Base-by-base conservation (phyloP, 1,139 yeast genomes). In the Candida sp. region DNA sequence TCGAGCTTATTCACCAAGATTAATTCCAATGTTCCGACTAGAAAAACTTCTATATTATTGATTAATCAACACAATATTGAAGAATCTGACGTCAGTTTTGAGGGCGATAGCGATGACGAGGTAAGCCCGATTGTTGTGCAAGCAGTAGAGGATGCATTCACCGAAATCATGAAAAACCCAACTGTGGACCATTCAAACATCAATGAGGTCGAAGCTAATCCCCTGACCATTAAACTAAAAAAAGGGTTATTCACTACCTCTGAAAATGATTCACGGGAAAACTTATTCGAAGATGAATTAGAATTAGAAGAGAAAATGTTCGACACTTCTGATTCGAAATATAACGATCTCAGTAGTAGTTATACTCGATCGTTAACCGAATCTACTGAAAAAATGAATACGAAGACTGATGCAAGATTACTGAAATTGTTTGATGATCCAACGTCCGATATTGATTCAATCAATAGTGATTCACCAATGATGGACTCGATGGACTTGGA, bases 121-220 rank as follows among this genome's bases (percentile, higher is more conserved):
- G 68, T 66, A 4, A 70, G 74, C 43, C 70, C 72, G 2, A 73
- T 64, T n/a, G 83, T 79, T 0, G 58, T 81, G 3, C 66, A 68
- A 43, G 91, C 89, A 0, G 85, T 86, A 15, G 90, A 85, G 56
- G 82, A 80, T 55, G 93, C 89, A 1, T 73, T 86, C 48, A 77
- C 77, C 21, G 81, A 82, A 49, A 84, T 86, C 40, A 80, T 84
- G 74, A 59, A 45, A 35, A 56, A 50, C 22, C 42, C 47, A 6
- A 12, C 41, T 30, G 29, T 49, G 45, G 55, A 54, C 52, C 11
- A 12, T n/a, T 23, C 32, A 5, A 5, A 5, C 7, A n/a, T 51
- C 19, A 42, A 47, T 3, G 53, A 51, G 25, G 15, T 33, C 9
- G 29, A 25, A 6, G 6, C 6, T 25, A 25, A 9, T 9, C 9